phyloP scores from a whole-genome alignment of 208 protist species.

The Strigomonas culicis region DNA sequence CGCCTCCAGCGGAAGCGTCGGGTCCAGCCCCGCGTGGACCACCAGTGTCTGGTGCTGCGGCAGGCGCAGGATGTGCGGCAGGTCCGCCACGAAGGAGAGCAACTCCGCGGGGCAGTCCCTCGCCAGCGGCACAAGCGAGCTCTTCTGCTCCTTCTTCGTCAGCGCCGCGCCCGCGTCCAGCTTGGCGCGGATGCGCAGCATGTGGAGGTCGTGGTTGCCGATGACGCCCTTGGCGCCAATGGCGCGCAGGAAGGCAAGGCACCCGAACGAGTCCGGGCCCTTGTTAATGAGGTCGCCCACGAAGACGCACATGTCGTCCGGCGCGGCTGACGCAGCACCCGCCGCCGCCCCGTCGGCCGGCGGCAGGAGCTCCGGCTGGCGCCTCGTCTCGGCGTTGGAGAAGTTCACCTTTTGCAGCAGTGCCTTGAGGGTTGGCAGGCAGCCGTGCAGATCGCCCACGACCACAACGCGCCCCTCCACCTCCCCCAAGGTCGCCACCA shows the following conservation, averaged over 20 bases:
- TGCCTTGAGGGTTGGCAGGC: slow-evolving; percentile 37
- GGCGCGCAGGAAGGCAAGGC: slow-evolving; percentile 41
- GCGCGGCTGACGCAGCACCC: not conserved
- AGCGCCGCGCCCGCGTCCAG: slow-evolving; percentile 17
- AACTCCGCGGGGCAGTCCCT: slow-evolving; percentile 38
- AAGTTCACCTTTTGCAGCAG: slow-evolving; percentile 55
- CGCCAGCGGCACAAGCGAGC: slow-evolving; percentile 42
- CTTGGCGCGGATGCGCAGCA: slow-evolving; percentile 44
- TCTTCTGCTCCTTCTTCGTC: slow-evolving; percentile 25
- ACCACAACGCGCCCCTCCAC: slow-evolving; percentile 42
- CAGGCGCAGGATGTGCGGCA: slow-evolving; percentile 70
- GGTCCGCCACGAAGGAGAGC: slow-evolving; percentile 33
- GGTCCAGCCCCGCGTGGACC: slow-evolving; percentile 75
- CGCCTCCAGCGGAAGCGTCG: slow-evolving; percentile 30
- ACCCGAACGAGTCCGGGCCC: slow-evolving; percentile 65
- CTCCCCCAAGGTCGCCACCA: not conserved
- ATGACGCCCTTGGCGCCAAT: slow-evolving; percentile 61
- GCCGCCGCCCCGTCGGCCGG: not conserved
- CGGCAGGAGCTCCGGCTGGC: slow-evolving; percentile 14
- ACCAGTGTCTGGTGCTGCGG: slow-evolving; percentile 47
- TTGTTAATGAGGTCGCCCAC: slow-evolving; percentile 86
- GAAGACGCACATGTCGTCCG: slow-evolving; percentile 54
- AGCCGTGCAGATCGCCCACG: slow-evolving; percentile 82
- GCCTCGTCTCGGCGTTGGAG: slow-evolving; percentile 16
- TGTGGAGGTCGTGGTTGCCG: slow-evolving; percentile 74